Percentiles rank a stretch among this genome's conserved stretches.
These are phyloP conservation scores for Escallonia herrerae DNA, from an alignment of 129 eudicot species.

Conservation along the genomic window DNA sequence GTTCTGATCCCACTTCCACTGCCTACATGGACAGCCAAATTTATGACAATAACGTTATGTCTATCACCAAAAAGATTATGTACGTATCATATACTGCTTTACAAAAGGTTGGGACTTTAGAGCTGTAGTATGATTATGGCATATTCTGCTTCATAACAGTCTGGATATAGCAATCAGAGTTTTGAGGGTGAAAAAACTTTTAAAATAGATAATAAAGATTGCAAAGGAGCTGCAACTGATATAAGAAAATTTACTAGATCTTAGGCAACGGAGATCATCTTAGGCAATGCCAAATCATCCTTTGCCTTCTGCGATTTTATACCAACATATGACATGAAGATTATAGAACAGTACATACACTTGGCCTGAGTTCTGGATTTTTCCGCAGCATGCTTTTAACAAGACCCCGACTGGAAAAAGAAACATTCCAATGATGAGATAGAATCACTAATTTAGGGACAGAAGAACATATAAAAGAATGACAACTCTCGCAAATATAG, in stretches of 20 bases:
- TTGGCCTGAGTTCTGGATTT: slow-evolving; percentile 90
- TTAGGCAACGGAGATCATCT: too few relatives aligned
- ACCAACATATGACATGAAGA: slow-evolving; percentile 5
- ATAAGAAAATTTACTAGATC: neutral
- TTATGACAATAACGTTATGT: neutral
- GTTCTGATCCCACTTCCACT: neutral
- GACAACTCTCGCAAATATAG: neutral
- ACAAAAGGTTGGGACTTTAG: neutral
- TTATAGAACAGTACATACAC: slow-evolving; percentile 45
- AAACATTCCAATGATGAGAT: slow-evolving; percentile 13
- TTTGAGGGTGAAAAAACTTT: neutral
- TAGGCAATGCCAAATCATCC: neutral
- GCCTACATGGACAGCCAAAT: neutral
- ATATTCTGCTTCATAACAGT: neutral
- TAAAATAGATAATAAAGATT: neutral
- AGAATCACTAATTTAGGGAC: slow-evolving; percentile 4
- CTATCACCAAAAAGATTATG: neutral
- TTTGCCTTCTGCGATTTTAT: slow-evolving; percentile 3
- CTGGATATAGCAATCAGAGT: neutral
- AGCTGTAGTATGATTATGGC: neutral
- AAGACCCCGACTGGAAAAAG: slow-evolving; percentile 68
- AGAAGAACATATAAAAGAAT: slow-evolving; percentile 5
- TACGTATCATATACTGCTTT: neutral
- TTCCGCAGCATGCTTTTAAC: slow-evolving; percentile 93
- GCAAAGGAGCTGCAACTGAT: neutral